Percentiles rank a stretch among this genome's conserved stretches.
Conservation (phyloP, 23 red algal genomes). For the Agarophyton chilense region DNA sequence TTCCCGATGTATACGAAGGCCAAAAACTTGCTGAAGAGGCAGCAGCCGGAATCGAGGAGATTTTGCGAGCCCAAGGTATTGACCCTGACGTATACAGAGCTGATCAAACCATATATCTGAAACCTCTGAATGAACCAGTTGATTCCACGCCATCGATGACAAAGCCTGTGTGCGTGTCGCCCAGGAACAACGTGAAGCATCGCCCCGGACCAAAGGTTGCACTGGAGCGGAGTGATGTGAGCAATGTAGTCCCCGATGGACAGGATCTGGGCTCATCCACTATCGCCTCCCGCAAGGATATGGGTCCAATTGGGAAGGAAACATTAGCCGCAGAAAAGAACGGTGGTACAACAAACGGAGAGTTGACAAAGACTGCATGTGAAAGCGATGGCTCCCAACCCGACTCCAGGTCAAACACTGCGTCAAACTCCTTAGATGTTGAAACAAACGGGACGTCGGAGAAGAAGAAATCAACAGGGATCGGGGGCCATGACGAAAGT, state of each 20-base stretch:
- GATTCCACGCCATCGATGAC: neutral
- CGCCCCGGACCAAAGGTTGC: neutral
- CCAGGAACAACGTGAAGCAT: neutral
- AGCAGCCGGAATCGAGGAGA: constrained; percentile 47
- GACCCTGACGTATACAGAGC: constrained; percentile 54
- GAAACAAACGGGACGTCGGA: neutral
- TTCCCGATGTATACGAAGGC: constrained; percentile 33
- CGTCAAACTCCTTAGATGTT: neutral
- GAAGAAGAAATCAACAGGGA: neutral
- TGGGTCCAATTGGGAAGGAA: neutral
- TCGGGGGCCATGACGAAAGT: neutral
- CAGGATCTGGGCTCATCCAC: neutral
- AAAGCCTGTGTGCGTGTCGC: neutral
- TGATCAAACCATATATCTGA: constrained; percentile 31
- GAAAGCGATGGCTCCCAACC: neutral
- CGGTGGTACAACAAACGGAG: neutral
- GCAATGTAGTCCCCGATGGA: neutral
- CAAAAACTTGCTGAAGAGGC: constrained; percentile 53
- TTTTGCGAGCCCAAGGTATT: constrained; percentile 73
- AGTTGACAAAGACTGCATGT: neutral
- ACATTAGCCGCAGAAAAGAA: neutral
- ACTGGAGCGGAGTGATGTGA: neutral
- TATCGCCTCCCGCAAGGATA: neutral
- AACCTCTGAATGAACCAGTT: neutral
- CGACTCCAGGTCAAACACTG: neutral